Conservation (phyloP, 2,329 filamentous ascomycete species). For the Fusarium brevicatenulatum region DNA sequence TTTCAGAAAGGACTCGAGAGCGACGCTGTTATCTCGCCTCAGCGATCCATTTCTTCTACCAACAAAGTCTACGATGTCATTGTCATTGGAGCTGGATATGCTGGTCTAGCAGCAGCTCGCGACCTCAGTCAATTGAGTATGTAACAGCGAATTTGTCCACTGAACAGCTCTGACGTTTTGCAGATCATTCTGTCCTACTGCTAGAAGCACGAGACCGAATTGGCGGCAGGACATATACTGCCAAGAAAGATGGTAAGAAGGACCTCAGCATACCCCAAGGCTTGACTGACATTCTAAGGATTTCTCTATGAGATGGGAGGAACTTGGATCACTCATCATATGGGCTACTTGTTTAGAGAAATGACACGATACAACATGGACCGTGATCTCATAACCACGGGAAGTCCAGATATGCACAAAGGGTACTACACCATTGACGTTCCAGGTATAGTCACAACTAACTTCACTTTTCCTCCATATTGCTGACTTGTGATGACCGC, state of each 20-base stretch:
- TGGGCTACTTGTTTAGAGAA: neutral
- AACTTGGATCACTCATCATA: neutral
- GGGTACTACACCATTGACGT: neutral
- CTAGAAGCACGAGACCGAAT: neutral
- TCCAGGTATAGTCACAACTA: accelerated
- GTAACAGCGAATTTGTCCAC: accelerated
- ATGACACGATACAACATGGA: neutral
- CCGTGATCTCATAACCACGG: neutral
- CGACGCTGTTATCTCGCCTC: neutral
- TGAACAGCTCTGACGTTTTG: accelerated
- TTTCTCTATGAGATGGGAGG: neutral
- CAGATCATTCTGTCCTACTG: neutral
- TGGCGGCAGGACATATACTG: neutral
- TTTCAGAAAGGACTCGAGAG: neutral
- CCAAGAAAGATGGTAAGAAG: neutral
- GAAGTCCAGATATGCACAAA: neutral
- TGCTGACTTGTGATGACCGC: accelerated
- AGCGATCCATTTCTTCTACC: accelerated
- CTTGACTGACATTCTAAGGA: neutral
- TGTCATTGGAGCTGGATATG: neutral
- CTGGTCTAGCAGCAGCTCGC: neutral
- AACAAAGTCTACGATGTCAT: neutral
- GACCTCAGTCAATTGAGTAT: neutral
- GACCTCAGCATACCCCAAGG: accelerated
- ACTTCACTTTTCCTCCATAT: accelerated